A percentile compares a stretch with the other conserved stretches of the same genome.
Evolutionary conservation across 106 monocot species (phyloP).

Genomic region (Cymbidium sinense): DNA sequence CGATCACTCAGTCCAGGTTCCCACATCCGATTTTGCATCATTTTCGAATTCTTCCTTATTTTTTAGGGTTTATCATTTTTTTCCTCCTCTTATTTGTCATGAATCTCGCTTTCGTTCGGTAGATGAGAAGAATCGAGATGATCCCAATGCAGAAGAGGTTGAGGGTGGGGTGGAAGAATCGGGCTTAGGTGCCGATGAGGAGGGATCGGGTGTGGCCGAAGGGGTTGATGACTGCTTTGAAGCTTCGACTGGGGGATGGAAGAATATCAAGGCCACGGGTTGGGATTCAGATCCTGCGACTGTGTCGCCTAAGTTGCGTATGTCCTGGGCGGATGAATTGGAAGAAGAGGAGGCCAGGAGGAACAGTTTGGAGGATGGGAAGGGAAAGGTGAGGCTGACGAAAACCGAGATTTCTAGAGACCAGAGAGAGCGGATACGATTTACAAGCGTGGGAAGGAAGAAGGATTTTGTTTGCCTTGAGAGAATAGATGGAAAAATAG

Average conservation of each 20-base stretch:
- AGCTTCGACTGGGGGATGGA: background rate
- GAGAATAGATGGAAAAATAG: slow-evolving; percentile 58
- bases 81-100: background rate
- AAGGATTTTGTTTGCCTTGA: slow-evolving; percentile 79
- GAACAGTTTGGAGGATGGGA: slow-evolving; percentile 2
- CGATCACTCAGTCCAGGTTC: slow-evolving; percentile 52
- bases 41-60: background rate
- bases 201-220: background rate
- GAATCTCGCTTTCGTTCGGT: background rate
- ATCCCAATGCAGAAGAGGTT: background rate
- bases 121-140: background rate
- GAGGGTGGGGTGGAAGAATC: background rate
- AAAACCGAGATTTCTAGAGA: slow-evolving; percentile 39
- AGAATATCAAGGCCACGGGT: slow-evolving; percentile 2
- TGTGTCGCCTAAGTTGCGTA: slow-evolving; percentile 6
- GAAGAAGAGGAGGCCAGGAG: slow-evolving; percentile 10
- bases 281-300: slow-evolving; percentile 7
- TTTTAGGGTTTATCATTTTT: background rate
- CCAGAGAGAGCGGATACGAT: slow-evolving; percentile 56
- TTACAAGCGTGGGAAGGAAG: slow-evolving; percentile 53
- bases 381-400: background rate
- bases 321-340: slow-evolving; percentile 2
- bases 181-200: background rate
- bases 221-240: background rate
- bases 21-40: background rate